Percentiles rank a stretch among this genome's conserved stretches.
phyloP scores from a whole-genome alignment of 2,329 filamentous ascomycete species.

The Thelonectria blattea region DNA sequence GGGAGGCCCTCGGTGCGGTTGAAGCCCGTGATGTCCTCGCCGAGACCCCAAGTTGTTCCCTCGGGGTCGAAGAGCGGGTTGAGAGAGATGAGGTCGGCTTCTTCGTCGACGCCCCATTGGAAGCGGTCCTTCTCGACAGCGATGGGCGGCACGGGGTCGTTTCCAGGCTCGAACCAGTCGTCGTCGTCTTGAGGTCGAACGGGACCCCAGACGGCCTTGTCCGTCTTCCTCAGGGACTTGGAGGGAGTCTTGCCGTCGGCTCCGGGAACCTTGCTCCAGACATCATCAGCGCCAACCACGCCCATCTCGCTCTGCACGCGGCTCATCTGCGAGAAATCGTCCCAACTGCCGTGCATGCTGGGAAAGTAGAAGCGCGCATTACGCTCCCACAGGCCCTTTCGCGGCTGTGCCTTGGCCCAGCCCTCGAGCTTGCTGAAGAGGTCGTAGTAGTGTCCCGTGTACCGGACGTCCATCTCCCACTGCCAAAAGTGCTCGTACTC shows the following conservation, averaged over 20 bases:
- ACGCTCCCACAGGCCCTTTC: slow-evolving; percentile 83
- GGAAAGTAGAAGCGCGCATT: slow-evolving; percentile 81
- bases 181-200: slow-evolving; percentile 69
- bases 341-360: slow-evolving; percentile 76
- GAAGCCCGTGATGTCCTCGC: slow-evolving; percentile 84
- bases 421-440: slow-evolving; percentile 71
- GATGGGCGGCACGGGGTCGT: slow-evolving; percentile 76
- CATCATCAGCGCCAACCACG: slow-evolving; percentile 67
- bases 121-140: slow-evolving; percentile 79
- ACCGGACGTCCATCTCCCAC: slow-evolving; percentile 93
- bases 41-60: slow-evolving; percentile 82
- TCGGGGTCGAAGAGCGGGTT: slow-evolving; percentile 92
- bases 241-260: slow-evolving; percentile 47
- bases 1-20: slow-evolving; percentile 66
- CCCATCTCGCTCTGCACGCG: slow-evolving; percentile 77
- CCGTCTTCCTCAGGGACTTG: slow-evolving; percentile 46
- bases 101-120: slow-evolving; percentile 86
- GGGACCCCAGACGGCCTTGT: slow-evolving; percentile 83
- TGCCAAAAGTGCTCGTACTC: slow-evolving; percentile 95
- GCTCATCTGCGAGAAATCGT: slow-evolving; percentile 77
- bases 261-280: slow-evolving; percentile 64
- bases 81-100: slow-evolving; percentile 89
- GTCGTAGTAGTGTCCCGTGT: slow-evolving; percentile 86
- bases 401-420: slow-evolving; percentile 75
- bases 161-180: slow-evolving; percentile 75